Evolutionary conservation across 371 early-diverging fungal species (phyloP), one percentile per base, ranked within the genome.

Genomic region (Sporodiniella umbellata): DNA sequence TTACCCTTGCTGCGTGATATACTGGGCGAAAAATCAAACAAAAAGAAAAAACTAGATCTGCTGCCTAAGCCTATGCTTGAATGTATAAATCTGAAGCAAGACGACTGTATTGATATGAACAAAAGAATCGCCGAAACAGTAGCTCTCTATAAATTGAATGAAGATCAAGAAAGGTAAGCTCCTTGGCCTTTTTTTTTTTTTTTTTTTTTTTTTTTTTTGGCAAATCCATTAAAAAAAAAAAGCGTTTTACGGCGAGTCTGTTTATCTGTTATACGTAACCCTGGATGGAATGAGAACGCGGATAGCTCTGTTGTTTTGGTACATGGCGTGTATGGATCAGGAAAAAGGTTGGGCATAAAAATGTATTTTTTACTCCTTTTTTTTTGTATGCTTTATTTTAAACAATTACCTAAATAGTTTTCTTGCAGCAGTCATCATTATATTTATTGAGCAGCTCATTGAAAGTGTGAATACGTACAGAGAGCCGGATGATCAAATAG

Each of bases 271-370:
- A 70, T 85, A 19, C 56, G 64, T 12, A 55, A 65, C 0, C 81
- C 80, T 11, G 67, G 75, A 3, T 78, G 78, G 59, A 70, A 72
- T 18, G 67, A 77, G 15, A 48, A 65, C 3, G 44, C 67, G 0
- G 54, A 42, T 17, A 22, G 55, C n/a, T 74, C 81, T 0, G 51
- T 79, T n/a, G 59, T 65, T 0, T 44, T 85, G 1, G 81, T 76
- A 0, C 85, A 83, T 58, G 84, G 75, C 65, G 88, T 88, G 2
- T 90, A 87, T 67, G 90, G 90, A 5, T 85, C 90, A 0, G 89
- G 90, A 21, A 90, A 90, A 66, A 86, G 91, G 83, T 75, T n/a
- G n/a, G n/a, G n/a, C n/a, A n/a, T n/a, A n/a, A n/a, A n/a, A n/a
- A n/a, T n/a, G n/a, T n/a, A n/a, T n/a, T n/a, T n/a, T n/a, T n/a